Evolutionary conservation across 2,329 filamentous ascomycete species (phyloP), one percentile per base, ranked within the genome.

Genomic region (Colletotrichum shisoi): DNA sequence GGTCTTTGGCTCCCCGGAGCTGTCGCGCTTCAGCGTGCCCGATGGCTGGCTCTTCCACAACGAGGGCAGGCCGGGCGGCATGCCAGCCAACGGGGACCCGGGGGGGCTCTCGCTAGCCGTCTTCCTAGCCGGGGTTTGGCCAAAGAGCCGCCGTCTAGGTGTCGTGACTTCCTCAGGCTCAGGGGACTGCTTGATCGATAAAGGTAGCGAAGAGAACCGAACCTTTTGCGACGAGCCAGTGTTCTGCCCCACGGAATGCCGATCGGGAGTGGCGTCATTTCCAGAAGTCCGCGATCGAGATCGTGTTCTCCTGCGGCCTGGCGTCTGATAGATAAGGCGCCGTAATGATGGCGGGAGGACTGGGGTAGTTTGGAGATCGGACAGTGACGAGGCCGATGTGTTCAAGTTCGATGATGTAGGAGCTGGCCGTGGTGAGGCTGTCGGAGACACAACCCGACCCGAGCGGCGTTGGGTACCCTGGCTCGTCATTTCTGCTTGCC

Each of bases 331-430:
- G 11, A 56, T 24, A 13, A 40, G 40, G 27, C 42, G 61, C 34
- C 19, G 39, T 13, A 49, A 17, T 3, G 65, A 39, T 44, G 56
- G 11, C 4, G 62, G 44, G 3, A 59, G 39, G 34, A 39, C 12
- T 19, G 61, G 27, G 4, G 48, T 56, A 17, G 49, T 54, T 37
- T 34, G 37, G 8, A 65, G 49, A 56, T 59, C 61, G 19, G 65
- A 68, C 40, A 60, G 46, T 13, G 65, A 68, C n/a, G 65, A 60
- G 13, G 46, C 53, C 13, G 61, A 68, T 13, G 54, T 51, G 13
- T 48, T 53, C 5, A 58, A 24, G 27, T 31, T 54, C 8, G 48
- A 34, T 21, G 49, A 44, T 44, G 62, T 21, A 12, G 44, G 24
- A 31, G 48, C 39, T 24, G 52, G 42, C 12, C 34, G 61, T n/a